Evolutionary conservation across 1,284 basidiomycete species (phyloP), one percentile per base, ranked within the genome.

Genomic region (Apiotrichum mycotoxinovorans): DNA sequence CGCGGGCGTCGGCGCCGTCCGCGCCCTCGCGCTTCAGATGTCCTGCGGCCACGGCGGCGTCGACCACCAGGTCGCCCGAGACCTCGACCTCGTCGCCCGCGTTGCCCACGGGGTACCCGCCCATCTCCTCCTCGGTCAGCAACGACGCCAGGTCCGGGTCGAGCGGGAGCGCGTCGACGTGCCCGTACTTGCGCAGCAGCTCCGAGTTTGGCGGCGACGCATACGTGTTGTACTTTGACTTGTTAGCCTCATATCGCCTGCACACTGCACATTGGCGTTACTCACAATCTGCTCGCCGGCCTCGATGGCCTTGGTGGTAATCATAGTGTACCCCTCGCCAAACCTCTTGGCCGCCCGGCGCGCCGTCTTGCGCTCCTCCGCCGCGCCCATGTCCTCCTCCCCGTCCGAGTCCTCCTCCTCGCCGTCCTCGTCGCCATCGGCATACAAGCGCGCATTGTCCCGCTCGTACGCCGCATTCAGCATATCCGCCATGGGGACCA

Each of bases 401-500:
- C 63, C 65, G 25, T 64, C 64, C 34, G 30, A 40, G 17, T 42
- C 51, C 20, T 56, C 60, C 10, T 48, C 46, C 20, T 51, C 56
- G 15, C 30, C 54, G 11, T 46, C 43, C 20, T 37, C 33, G 47
- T 57, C 64, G 15, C 66, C 68, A 30, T 67, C 66, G 18, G 56
- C 55, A 40, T 63, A 71, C 20, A 75, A 61, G 9, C 66, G 58
- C 23, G 65, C 93, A 65, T 96, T 97, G 75, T 92, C 88, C 33
- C 83, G 83, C n/a, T 84, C 87, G 72, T 85, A 91, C 54, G 85
- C 84, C 8, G 93, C 93, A 66, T 95, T 96, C 50, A 95, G 80
- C 81, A 98, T 87, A 75, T 98, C 95, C 1, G 95, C 96, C 81
- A 98, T 87, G 0, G 95, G 95, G 1, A 98, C 89, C 93, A 98